Conservation (phyloP, 495 filamentous ascomycete species). For the Cercophora newfieldiana region DNA sequence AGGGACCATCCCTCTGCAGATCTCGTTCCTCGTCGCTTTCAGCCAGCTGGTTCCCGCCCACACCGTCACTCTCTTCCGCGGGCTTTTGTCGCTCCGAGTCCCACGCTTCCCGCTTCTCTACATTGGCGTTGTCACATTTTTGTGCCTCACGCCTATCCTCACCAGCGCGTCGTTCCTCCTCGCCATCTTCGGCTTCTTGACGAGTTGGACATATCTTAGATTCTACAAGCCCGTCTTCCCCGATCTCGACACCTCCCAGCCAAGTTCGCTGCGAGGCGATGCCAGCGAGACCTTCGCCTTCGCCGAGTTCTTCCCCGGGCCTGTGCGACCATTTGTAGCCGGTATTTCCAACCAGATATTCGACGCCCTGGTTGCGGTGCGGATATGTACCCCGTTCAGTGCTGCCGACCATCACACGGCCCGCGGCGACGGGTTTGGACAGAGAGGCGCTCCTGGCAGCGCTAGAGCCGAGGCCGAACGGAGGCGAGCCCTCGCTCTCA, state of each 20-base stretch:
- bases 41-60: constrained; percentile 98
- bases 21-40: constrained; percentile 94
- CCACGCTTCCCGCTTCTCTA: constrained; percentile 86
- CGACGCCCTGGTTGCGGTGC: constrained; percentile 66
- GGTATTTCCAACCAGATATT: constrained; percentile 74
- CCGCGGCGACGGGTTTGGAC: constrained; percentile 45
- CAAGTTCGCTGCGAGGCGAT: constrained; percentile 70
- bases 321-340: constrained; percentile 73
- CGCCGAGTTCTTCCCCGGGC: constrained; percentile 91
- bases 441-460: constrained; percentile 67
- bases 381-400: constrained; percentile 83
- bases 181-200: constrained; percentile 77
- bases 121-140: constrained; percentile 71
- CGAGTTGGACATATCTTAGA: constrained; percentile 93
- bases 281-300: constrained; percentile 95
- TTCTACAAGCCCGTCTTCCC: constrained; percentile 80
- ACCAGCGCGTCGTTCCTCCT: constrained; percentile 83
- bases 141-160: constrained; percentile 77
- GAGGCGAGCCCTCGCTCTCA: constrained; percentile 82
- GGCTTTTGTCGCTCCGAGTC: constrained; percentile 84
- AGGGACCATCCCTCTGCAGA: constrained; percentile 85
- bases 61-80: constrained; percentile 90
- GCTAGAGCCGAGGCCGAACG: constrained; percentile 88
- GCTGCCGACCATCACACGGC: constrained; percentile 79
- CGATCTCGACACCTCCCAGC: constrained; percentile 63